Base-by-base conservation (phyloP, 805 yeast species). In the Alloascoidea hylecoeti region DNA sequence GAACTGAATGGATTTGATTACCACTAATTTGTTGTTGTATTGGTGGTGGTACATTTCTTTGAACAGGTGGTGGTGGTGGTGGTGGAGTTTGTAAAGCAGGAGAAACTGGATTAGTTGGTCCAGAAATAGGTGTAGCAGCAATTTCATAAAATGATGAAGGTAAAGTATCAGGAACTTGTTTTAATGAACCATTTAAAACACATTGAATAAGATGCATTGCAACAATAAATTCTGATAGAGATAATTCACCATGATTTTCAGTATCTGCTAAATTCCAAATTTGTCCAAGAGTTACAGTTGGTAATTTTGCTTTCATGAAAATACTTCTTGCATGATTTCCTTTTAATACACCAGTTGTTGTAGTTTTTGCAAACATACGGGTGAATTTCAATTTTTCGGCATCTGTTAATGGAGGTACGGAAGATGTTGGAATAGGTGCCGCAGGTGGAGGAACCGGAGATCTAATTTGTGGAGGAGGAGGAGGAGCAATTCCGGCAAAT, bases 201-300 rank as follows among this genome's bases (percentile, higher is more conserved):
- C 85, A 77, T 56, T 89, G 96, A 45, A 92, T 84, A 52, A 92
- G 67, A 57, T 83, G 94, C 98, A 92, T 89, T 4, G 97, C 96
- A 49, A 89, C 72, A 35, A 84, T 72, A 49, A 92, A 92, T 53
- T 84, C 88, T 13, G 76, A 68, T 51, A 76, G 71, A 40, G 71
- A 66, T 48, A 92, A 70, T 40, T 71, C 64, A 3, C 98, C 98
- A 1, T 70, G 58, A 47, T 76, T 76, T 39, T 70, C 69, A 43
- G 75, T 73, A 54, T 92, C 98, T 34, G 82, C 92, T 41, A 89
- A 64, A 39, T 70, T 70, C 98, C 98, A 92, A 42, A 92, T 78
- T 52, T 78, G 80, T 41, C 94, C 95, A 43, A 92, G 64, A 2
- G 75, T 68, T 17, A 71, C 70, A 27, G 78, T 79, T 17, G 95